phyloP scores from a whole-genome alignment of 2,329 filamentous ascomycete genomes.

The Sporothrix brunneoviolacea region DNA sequence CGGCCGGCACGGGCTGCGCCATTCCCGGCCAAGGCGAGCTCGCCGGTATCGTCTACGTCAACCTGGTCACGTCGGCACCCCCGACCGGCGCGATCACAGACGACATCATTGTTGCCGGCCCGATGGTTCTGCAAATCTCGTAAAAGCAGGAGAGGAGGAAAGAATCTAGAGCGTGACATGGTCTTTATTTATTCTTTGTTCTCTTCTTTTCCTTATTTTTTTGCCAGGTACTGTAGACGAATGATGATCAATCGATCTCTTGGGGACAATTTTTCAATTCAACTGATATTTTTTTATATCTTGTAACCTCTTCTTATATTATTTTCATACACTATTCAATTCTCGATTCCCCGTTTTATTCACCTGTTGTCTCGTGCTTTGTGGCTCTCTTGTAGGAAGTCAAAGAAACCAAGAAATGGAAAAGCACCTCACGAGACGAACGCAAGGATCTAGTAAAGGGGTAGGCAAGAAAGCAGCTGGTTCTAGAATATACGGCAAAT shows the following conservation, averaged over 20 bases:
- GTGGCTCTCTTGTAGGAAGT: no score
- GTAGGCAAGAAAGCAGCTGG: no score
- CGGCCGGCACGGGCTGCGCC: slow-evolving; percentile 46
- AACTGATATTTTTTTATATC: neutral
- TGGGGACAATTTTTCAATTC: slow-evolving; percentile 1
- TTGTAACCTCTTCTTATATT: neutral
- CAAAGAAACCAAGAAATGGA: no score
- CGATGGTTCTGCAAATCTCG: slow-evolving; percentile 50
- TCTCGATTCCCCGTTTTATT: no score
- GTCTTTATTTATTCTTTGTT: neutral
- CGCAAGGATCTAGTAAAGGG: no score
- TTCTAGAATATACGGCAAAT: no score
- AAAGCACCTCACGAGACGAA: no score
- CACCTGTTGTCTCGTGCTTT: no score
- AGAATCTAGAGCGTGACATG: no score
- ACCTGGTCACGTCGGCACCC: slow-evolving; percentile 51
- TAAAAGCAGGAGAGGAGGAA: slow-evolving; percentile 21
- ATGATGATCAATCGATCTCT: slow-evolving; percentile 5
- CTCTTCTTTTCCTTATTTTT: neutral
- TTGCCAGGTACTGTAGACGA: slow-evolving; percentile 7
- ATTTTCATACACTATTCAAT: neutral
- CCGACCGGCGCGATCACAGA: slow-evolving; percentile 48
- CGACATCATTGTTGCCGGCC: slow-evolving; percentile 59
- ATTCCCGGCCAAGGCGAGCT: slow-evolving; percentile 50
- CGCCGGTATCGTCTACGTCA: slow-evolving; percentile 60